Conservation (phyloP, 805 yeast genomes). For the Candida hungchunana region DNA sequence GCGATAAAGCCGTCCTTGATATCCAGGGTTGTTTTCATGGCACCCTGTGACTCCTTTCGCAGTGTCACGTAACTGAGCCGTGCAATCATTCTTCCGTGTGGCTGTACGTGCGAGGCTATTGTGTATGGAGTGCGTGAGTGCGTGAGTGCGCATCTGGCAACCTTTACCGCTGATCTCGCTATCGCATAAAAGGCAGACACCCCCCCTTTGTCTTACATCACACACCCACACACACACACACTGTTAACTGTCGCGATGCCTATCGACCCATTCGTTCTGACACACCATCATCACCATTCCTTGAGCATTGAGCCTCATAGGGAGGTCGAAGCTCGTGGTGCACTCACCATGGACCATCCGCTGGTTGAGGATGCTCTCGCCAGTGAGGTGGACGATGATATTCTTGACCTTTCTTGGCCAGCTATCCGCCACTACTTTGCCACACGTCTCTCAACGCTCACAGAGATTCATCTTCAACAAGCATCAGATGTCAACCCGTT, state of each 20-base stretch:
- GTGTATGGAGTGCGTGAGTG: too few relatives aligned
- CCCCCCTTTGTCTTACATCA: too few relatives aligned
- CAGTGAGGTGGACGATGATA: conserved; percentile 7
- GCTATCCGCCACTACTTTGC: conserved; percentile 15
- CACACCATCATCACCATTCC: conserved; percentile 11
- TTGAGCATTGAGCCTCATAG: conserved; percentile 5
- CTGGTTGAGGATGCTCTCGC: background rate
- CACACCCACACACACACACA: background rate
- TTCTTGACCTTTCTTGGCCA: conserved; percentile 4
- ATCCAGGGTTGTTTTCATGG: too few relatives aligned
- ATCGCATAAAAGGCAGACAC: too few relatives aligned
- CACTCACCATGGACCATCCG: conserved; percentile 2
- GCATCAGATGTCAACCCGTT: conserved; percentile 39
- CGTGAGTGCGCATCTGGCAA: too few relatives aligned
- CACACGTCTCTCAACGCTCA: conserved; percentile 25
- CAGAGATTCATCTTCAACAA: conserved; percentile 22
- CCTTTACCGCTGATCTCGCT: background rate
- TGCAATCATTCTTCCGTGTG: too few relatives aligned
- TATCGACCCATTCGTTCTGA: conserved; percentile 9
- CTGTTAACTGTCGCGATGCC: conserved; percentile 6
- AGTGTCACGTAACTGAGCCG: too few relatives aligned
- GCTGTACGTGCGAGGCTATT: too few relatives aligned
- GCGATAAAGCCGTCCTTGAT: too few relatives aligned
- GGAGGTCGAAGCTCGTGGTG: conserved; percentile 1
- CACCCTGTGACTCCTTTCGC: too few relatives aligned